Base-by-base conservation (phyloP, 2,329 filamentous ascomycete genomes). In the Beauveria varroae region DNA sequence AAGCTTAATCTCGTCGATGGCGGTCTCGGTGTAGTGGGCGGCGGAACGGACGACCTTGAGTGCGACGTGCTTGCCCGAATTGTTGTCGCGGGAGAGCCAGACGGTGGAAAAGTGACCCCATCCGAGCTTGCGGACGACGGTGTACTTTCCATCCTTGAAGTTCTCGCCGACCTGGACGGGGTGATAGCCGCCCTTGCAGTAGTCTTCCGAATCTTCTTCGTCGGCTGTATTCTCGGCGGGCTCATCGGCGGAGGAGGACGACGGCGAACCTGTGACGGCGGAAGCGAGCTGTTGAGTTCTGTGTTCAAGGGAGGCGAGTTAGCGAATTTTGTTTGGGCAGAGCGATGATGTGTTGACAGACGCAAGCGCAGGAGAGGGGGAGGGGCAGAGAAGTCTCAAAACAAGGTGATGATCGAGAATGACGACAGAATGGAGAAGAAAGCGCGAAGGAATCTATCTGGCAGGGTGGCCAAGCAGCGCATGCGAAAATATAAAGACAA, bases 41-140 rank as follows among this genome's bases (percentile, higher is more conserved):
- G 95, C 95, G 41, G 93, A 98, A 68, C 95, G 91, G 65, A 99
- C 95, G 64, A 99, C 93, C 78, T 99, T 99, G 69, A 99, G 84
- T 61, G 95, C 95, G 70, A 99, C 95, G 75, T 99, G 95, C 78
- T 96, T 97, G 72, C 88, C 87, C 63, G 87, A 93, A 63, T 81
- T 85, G 70, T 96, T 96, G 78, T 98, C 93, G 74, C 89, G 78
- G 65, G 86, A 88, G 52, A 89, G 76, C 86, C 86, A 98, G 68
- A 98, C 93, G 40, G 93, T 99, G n/a, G 93, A 97, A 78, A 98
- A 99, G 73, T 98, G 93, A 65, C 95, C 95, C 93, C 93, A 98
- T 68, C 93, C 93, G 58, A 98, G 83, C 80, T 98, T 98, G 77
- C 93, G 89, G 74, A 98, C 90, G 62, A 98, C 87, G 18, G 93